A percentile compares a stretch with the other conserved stretches of the same genome.
Conservation (phyloP, 1,139 yeast genomes). For the Yamadazyma friedrichii region DNA sequence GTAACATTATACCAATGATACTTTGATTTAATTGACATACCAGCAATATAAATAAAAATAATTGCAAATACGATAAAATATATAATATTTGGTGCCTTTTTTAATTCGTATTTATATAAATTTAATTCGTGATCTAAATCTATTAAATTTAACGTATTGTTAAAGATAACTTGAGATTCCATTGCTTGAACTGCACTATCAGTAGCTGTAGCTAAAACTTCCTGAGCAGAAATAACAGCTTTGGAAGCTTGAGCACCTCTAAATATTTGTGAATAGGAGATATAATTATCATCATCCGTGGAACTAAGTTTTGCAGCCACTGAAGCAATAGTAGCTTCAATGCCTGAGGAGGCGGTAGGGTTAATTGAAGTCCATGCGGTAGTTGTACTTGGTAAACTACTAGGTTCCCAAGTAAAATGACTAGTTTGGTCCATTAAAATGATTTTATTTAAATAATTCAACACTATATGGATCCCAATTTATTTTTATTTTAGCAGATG, state of each 20-base stretch:
- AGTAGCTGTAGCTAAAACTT: slow-evolving; percentile 42
- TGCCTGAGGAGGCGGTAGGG: slow-evolving; percentile 22
- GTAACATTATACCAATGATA: slow-evolving; percentile 35
- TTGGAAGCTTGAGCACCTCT: slow-evolving; percentile 41
- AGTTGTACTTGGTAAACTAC: slow-evolving; percentile 18
- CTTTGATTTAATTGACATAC: slow-evolving; percentile 23
- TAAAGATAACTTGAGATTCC: slow-evolving; percentile 33
- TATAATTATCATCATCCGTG: slow-evolving; percentile 14
- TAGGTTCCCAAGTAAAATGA: slow-evolving; percentile 22
- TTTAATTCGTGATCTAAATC: slow-evolving; percentile 22
- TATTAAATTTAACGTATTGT: slow-evolving; percentile 33
- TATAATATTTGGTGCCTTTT: slow-evolving; percentile 29
- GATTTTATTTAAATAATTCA: no score
- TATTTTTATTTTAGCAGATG: no score
- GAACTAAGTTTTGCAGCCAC: slow-evolving; percentile 16
- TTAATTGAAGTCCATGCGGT: slow-evolving; percentile 20
- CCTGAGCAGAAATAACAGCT: slow-evolving; percentile 32
- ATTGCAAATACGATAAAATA: slow-evolving; percentile 29
- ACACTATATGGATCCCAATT: no score
- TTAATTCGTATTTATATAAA: slow-evolving; percentile 24
- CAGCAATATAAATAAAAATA: slow-evolving; percentile 21
- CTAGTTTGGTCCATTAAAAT: slow-evolving; percentile 12
- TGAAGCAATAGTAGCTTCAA: slow-evolving; percentile 18
- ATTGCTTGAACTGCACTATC: slow-evolving; percentile 22
- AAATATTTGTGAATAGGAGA: slow-evolving; percentile 22